phyloP scores from a whole-genome alignment of 2,329 filamentous ascomycete genomes.

The Chalaropsis thielavioides region DNA sequence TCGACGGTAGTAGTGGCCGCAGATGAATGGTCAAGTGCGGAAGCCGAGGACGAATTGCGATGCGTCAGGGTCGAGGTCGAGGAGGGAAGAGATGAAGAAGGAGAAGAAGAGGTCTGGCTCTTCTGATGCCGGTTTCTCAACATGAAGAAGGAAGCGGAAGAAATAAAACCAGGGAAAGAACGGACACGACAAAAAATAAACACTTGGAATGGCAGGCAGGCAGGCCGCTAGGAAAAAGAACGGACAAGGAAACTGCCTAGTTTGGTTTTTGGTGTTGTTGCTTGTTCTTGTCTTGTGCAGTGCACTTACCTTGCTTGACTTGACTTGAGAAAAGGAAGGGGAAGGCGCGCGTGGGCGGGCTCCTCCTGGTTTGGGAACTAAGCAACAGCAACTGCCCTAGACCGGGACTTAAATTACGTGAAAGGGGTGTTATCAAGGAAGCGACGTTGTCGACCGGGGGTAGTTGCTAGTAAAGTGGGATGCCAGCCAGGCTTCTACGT shows the following conservation, averaged over 20 bases:
- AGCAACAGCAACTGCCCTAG: background rate
- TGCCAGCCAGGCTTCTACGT: background rate
- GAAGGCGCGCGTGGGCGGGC: background rate
- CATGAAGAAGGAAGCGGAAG: background rate
- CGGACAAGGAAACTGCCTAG: background rate
- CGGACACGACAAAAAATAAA: background rate
- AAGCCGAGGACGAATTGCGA: background rate
- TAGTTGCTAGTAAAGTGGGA: background rate
- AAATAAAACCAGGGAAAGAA: background rate
- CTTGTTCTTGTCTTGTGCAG: background rate
- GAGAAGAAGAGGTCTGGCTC: constrained; percentile 11
- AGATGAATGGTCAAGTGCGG: constrained; percentile 10
- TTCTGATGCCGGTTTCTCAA: constrained; percentile 16
- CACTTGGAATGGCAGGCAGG: background rate
- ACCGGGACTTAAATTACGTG: background rate
- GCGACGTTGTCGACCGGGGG: background rate
- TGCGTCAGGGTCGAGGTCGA: background rate
- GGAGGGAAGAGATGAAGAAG: constrained; percentile 8
- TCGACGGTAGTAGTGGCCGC: background rate
- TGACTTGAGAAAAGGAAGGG: too few relatives aligned
- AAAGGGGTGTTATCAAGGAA: background rate
- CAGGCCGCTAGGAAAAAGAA: background rate
- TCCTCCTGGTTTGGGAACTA: background rate
- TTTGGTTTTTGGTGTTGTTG: background rate
- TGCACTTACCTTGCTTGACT: background rate